Conservation (phyloP, 805 yeast species). For the Priceomyces medius region DNA sequence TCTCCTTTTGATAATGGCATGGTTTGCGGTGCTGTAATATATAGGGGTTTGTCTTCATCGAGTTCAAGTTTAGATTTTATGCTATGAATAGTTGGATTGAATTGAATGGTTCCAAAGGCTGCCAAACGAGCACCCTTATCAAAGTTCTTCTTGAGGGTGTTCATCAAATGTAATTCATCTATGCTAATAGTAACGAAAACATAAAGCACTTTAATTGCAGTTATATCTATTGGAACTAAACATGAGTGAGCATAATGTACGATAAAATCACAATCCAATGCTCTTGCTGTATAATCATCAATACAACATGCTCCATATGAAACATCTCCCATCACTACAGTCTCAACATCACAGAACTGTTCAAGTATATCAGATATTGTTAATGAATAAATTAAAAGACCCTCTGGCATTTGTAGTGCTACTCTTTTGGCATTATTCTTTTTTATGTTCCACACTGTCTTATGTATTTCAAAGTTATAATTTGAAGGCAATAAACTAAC, state of each 20-base stretch:
- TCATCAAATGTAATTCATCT: slow-evolving; percentile 77
- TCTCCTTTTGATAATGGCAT: slow-evolving; percentile 94
- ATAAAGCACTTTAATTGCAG: slow-evolving; percentile 87
- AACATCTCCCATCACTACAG: slow-evolving; percentile 96
- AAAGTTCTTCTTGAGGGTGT: slow-evolving; percentile 74
- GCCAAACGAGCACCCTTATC: slow-evolving; percentile 65
- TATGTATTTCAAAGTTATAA: slow-evolving; percentile 94
- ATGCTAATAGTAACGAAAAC: slow-evolving; percentile 92
- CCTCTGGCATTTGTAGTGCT: slow-evolving; percentile 97
- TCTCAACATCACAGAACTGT: slow-evolving; percentile 85
- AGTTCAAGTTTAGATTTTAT: slow-evolving; percentile 59
- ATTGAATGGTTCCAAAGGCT: slow-evolving; percentile 92
- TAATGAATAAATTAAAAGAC: slow-evolving; percentile 81
- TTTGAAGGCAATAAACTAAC: slow-evolving; percentile 80
- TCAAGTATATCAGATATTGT: slow-evolving; percentile 89
- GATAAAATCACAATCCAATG: slow-evolving; percentile 89
- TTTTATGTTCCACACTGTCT: slow-evolving; percentile 89
- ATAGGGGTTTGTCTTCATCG: slow-evolving; percentile 50
- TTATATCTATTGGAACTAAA: slow-evolving; percentile 90
- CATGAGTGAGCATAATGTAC: slow-evolving; percentile 98
- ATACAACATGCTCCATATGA: slow-evolving; percentile 98
- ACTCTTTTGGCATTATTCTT: slow-evolving; percentile 76
- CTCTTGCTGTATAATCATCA: slow-evolving; percentile 91
- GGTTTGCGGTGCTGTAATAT: slow-evolving; percentile 82
- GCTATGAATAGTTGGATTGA: slow-evolving; percentile 89